Conservation (phyloP, 306 rosid genomes). For the Trifolium subterraneum region DNA sequence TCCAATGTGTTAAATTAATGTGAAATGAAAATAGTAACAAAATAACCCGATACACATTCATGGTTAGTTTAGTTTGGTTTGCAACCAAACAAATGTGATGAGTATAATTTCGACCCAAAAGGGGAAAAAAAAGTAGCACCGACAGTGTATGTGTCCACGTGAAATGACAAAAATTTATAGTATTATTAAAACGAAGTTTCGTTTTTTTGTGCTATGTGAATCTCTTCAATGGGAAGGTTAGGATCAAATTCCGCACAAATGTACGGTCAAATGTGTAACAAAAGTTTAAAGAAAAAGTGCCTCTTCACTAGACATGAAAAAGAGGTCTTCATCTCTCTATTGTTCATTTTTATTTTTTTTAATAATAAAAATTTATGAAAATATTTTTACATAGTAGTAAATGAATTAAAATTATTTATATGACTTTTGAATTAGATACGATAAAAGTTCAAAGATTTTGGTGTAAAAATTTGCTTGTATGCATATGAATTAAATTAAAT, state of each 20-base stretch:
- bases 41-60: constrained; percentile 11
- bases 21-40: not conserved
- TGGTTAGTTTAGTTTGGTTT: not conserved
- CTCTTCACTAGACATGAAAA: constrained; percentile 41
- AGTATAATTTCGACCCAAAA: constrained; percentile 7
- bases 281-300: constrained; percentile 7
- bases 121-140: constrained; percentile 43
- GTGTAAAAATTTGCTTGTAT: too few relatives aligned
- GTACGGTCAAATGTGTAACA: constrained; percentile 41
- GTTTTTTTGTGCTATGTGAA: constrained; percentile 34
- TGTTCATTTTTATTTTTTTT: too few relatives aligned
- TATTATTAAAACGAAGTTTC: constrained; percentile 16
- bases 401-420: too few relatives aligned
- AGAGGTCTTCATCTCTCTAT: not conserved
- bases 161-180: constrained; percentile 36
- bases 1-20: not conserved
- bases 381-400: too few relatives aligned
- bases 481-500: too few relatives aligned
- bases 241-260: constrained; percentile 30
- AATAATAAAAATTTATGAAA: too few relatives aligned
- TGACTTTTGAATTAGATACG: too few relatives aligned
- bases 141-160: constrained; percentile 57
- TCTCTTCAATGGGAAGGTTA: constrained; percentile 48
- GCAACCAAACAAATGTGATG: constrained; percentile 3
- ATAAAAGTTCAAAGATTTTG: too few relatives aligned